A percentile compares a stretch with the other conserved stretches of the same genome.
Conservation (phyloP, 2,329 filamentous ascomycete genomes). For the Aspergillus uvarum region DNA sequence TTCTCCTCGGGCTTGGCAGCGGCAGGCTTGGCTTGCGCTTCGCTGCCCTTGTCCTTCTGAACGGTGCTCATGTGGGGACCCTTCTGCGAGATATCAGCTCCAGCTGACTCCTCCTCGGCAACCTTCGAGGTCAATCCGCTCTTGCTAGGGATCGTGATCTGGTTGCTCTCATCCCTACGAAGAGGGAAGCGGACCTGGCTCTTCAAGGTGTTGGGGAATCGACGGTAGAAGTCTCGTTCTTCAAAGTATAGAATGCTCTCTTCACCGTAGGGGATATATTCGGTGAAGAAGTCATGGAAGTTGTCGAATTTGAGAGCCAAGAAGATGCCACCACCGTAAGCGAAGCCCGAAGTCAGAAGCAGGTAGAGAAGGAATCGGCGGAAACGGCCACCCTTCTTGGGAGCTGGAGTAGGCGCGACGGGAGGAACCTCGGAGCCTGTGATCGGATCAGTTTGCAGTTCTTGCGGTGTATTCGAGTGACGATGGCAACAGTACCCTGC, state of each 20-base stretch:
- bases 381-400: slow-evolving; percentile 67
- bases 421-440: slow-evolving; percentile 38
- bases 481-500: slow-evolving; percentile 26
- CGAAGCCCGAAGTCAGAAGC: slow-evolving; percentile 70
- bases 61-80: slow-evolving; percentile 50
- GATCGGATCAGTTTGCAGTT: slow-evolving; percentile 35
- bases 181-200: slow-evolving; percentile 45
- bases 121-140: slow-evolving; percentile 82
- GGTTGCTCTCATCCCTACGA: slow-evolving; percentile 58
- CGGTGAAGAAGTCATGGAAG: slow-evolving; percentile 99
- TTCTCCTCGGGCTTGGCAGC: slow-evolving; percentile 30
- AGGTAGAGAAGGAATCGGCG: slow-evolving; percentile 75
- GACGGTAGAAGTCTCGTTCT: slow-evolving; percentile 86
- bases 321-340: slow-evolving; percentile 85
- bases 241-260: slow-evolving; percentile 93
- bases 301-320: slow-evolving; percentile 93
- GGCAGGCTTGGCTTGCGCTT: slow-evolving; percentile 29
- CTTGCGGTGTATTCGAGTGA: slow-evolving; percentile 7
- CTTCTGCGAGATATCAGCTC: slow-evolving; percentile 50
- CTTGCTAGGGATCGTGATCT: slow-evolving; percentile 79
- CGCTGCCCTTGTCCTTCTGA: slow-evolving; percentile 28
- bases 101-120: slow-evolving; percentile 62
- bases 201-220: slow-evolving; percentile 63
- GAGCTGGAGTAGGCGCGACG: slow-evolving; percentile 50
- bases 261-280: slow-evolving; percentile 92